phyloP scores from a whole-genome alignment of 1,284 basidiomycete genomes.

The Peniophora sp. region DNA sequence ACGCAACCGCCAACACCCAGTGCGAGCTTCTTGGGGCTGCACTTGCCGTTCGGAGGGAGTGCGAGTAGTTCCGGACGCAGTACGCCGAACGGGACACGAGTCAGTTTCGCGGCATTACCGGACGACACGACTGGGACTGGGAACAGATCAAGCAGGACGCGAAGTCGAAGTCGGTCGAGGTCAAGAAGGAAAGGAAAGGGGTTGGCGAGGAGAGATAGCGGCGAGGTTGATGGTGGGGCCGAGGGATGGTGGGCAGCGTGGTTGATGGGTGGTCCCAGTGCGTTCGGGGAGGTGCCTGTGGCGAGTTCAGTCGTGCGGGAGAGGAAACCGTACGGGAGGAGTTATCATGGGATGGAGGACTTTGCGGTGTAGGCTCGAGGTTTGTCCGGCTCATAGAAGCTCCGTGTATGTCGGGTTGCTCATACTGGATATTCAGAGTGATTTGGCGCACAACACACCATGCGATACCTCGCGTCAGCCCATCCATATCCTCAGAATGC shows the following conservation, averaged over 20 bases:
- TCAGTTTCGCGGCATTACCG: constrained; percentile 67
- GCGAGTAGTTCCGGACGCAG: constrained; percentile 28
- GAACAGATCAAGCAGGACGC: constrained; percentile 10
- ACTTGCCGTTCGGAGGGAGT: constrained; percentile 18
- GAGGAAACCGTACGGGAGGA: constrained; percentile 31
- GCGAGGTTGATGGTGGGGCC: constrained; percentile 9
- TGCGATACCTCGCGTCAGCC: too few relatives aligned
- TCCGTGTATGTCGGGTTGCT: too few relatives aligned
- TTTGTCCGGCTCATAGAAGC: not conserved
- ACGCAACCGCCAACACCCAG: constrained; percentile 18
- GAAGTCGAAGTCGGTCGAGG: constrained; percentile 18
- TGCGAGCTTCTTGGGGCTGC: constrained; percentile 20
- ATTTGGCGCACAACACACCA: too few relatives aligned
- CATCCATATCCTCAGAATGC: too few relatives aligned
- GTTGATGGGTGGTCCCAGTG: constrained; percentile 23
- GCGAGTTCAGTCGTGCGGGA: constrained; percentile 35
- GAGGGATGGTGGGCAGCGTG: constrained; percentile 45
- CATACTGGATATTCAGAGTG: too few relatives aligned
- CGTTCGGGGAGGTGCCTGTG: constrained; percentile 39
- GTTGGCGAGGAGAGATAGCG: constrained; percentile 17
- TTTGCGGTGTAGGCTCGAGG: constrained; percentile 38
- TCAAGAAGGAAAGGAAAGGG: constrained; percentile 20
- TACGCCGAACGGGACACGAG: constrained; percentile 55
- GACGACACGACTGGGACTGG: constrained; percentile 39
- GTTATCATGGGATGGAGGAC: constrained; percentile 44